Base-by-base conservation (phyloP, 805 yeast genomes). In the Teunomyces tritomae region DNA sequence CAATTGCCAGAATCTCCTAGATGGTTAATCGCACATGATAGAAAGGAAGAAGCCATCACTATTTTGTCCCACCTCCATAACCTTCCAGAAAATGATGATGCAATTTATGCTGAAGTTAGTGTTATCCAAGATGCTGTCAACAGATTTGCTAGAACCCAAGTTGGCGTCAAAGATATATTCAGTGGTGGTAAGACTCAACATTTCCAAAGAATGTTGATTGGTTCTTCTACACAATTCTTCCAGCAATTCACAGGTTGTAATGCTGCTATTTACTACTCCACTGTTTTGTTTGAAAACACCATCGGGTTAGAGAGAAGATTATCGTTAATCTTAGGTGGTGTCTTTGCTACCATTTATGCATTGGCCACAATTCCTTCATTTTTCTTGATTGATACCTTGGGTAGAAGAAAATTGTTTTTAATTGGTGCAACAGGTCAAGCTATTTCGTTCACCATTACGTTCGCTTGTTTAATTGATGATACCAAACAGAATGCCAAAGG, bases 361-460 rank as follows among this genome's bases (percentile, higher is more conserved):
- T 49, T 67, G 20, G 58, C 64, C 30, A 65, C 72, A 32, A 56
- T 65, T 47, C 65, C 67, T 7, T 64, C 71, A 40, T 63, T 67
- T 48, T 62, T 64, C 55, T 61, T 65, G 55, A 58, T 67, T 26
- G 73, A 68, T 49, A 52, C 57, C 14, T 58, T 66, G 37, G 73
- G 73, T 37, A 62, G 73, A 59, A 63, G 71, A 57, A 61, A 57
- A 48, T 58, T 66, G 53, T 67, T 67, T 41, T 55, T 65, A 50
- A 55, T 60, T 26, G 71, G 72, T 44, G 67, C 67, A 20, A 27
- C 54, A 26, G 67, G 69, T 20, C 66, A 63, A 53, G 67, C 58
- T 42, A 41, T 65, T 37, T 59, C 71, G 28, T 64, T 67, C 57
- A 54, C 63, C 36, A 59, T 65, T 43, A 59, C 60, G 10, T 60